These are phyloP conservation scores for Microdochium nivale DNA, from an alignment of 2,329 filamentous ascomycete genomes.

Conservation along the genomic window DNA sequence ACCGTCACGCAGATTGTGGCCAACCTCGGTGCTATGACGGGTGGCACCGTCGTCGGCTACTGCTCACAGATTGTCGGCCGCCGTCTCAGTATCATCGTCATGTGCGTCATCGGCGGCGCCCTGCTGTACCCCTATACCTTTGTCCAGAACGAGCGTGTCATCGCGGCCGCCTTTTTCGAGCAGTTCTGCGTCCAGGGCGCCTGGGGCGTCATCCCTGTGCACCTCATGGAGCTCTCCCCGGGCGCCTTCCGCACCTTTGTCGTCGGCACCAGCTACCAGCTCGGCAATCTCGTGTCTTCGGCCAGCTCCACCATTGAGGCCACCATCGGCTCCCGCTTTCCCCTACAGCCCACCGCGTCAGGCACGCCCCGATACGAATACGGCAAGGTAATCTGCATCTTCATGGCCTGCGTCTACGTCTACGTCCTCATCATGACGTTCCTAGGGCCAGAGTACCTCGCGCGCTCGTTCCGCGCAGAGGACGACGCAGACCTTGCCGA, in stretches of 20 bases:
- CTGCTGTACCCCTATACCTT: slow-evolving; percentile 81
- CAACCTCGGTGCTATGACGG: slow-evolving; percentile 61
- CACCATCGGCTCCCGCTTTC: slow-evolving; percentile 66
- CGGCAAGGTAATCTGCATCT: slow-evolving; percentile 80
- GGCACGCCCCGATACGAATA: slow-evolving; percentile 57
- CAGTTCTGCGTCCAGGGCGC: slow-evolving; percentile 73
- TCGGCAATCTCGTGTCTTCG: slow-evolving; percentile 65
- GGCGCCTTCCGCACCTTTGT: slow-evolving; percentile 67
- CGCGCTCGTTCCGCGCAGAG: slow-evolving; percentile 39
- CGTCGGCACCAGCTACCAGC: slow-evolving; percentile 66
- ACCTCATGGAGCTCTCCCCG: slow-evolving; percentile 69
- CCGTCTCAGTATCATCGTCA: slow-evolving; percentile 58
- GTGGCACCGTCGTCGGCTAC: slow-evolving; percentile 61
- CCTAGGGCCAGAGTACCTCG: slow-evolving; percentile 48
- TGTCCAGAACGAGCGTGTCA: slow-evolving; percentile 50
- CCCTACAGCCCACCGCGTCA: slow-evolving; percentile 47
- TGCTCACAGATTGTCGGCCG: slow-evolving; percentile 61
- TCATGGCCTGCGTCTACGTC: slow-evolving; percentile 75
- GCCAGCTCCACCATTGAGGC: slow-evolving; percentile 69
- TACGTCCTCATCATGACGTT: slow-evolving; percentile 55
- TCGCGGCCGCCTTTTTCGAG: slow-evolving; percentile 77
- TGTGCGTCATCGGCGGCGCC: slow-evolving; percentile 59
- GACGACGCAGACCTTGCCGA: slow-evolving; percentile 39
- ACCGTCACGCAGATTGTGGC: slow-evolving; percentile 66
- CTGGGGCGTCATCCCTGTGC: slow-evolving; percentile 70